Evolutionary conservation across 2,329 filamentous ascomycete genomes (phyloP), one percentile per base, ranked within the genome.

Genomic region (Cryphonectria japonica): DNA sequence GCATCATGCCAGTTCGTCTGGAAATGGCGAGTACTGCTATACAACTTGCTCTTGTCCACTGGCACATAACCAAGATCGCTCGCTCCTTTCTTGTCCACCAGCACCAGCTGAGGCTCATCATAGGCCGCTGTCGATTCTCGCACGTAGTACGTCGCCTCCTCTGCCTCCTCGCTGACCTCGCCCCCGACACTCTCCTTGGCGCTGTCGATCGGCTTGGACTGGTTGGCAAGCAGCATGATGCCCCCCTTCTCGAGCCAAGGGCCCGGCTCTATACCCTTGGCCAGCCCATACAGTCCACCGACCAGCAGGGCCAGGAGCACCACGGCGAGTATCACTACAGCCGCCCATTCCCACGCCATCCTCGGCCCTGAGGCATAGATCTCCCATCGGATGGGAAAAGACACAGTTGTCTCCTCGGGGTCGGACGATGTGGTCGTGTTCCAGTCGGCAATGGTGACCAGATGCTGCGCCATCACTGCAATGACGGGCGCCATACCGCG

Each of bases 301-400:
- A 7, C 16, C 14, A 66, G 26, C 29, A 66, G 41, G 1, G 64
- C 43, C 14, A 52, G 16, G 41, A 66, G 64, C 64, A 66, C 64
- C 16, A 66, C 64, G 43, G 16, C 64, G 32, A 66, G 64, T 32
- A 54, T 66, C 39, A 11, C 64, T 13, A 66, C 41, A n/a, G 64
- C 64, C 13, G 64, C 64, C 64, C 64, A 66, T 32, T 66, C 64
- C 41, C 64, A 66, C 29, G 64, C 64, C 64, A 34, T 7, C 32
- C 64, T 66, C 41, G 62, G 62, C n/a, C 62, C 62, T 11, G 62
- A 32, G 11, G 39, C 62, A 26, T 64, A 64, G n/a, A 64, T 64
- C 19, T 64, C n/a, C 62, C 62, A 64, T n/a, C 62, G 62, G 11
- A 64, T 13, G 2, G 41, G 62, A 26, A 43, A 64, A 2, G 62